Evolutionary conservation across 2,329 filamentous ascomycete genomes (phyloP).

Genomic region (Beauveria australis): DNA sequence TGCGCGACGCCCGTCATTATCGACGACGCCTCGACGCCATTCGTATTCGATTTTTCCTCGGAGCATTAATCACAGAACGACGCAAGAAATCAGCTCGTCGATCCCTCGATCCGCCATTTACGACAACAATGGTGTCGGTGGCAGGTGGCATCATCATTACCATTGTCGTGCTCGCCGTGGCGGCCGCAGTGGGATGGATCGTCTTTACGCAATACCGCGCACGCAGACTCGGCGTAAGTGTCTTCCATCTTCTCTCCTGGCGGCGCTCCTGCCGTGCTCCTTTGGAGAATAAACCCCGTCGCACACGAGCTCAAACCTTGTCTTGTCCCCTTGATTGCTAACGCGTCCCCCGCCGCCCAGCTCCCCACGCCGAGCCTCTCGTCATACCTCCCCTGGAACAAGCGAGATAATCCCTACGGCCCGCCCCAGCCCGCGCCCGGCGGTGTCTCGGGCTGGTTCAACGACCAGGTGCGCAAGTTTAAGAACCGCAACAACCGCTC

Average conservation of each 20-base stretch:
- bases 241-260: background rate
- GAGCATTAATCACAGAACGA: background rate
- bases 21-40: background rate
- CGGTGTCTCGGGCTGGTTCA: constrained; percentile 66
- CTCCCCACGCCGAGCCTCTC: constrained; percentile 61
- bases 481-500: constrained; percentile 58
- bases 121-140: constrained; percentile 43
- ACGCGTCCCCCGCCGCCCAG: constrained; percentile 22
- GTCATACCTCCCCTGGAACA: constrained; percentile 65
- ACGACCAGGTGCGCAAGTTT: constrained; percentile 54
- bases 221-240: constrained; percentile 58
- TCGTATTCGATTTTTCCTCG: background rate
- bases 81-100: background rate
- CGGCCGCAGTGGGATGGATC: constrained; percentile 56
- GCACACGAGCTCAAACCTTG: background rate
- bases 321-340: background rate
- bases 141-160: constrained; percentile 66
- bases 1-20: background rate
- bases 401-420: constrained; percentile 37
- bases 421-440: constrained; percentile 47
- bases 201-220: constrained; percentile 66
- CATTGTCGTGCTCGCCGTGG: constrained; percentile 53
- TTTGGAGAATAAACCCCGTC: background rate
- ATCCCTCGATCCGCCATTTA: background rate
- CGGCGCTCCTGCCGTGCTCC: background rate